Percentiles rank a stretch among this genome's conserved stretches.
These are phyloP conservation scores for Fistulinella cinereoalba DNA, from an alignment of 1,284 basidiomycete species.

Conservation along the genomic window DNA sequence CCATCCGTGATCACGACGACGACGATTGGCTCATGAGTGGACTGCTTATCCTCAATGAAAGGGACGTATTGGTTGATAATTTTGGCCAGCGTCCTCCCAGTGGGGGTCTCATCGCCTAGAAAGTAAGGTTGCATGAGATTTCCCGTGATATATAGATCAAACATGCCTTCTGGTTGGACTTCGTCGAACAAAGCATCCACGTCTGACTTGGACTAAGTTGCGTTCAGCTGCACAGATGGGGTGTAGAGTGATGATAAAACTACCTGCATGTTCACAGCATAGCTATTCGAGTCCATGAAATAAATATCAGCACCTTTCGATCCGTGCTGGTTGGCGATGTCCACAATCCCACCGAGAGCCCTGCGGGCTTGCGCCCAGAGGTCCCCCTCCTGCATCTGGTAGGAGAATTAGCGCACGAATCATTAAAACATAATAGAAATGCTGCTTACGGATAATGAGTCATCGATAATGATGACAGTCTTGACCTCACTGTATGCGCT, in stretches of 20 bases:
- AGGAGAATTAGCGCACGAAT: slow-evolving; percentile 4
- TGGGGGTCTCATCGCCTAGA: slow-evolving; percentile 43
- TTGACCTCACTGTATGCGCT: slow-evolving; percentile 29
- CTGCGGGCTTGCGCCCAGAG: slow-evolving; percentile 41
- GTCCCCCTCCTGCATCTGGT: slow-evolving; percentile 39
- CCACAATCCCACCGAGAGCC: slow-evolving; percentile 43
- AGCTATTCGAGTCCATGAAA: slow-evolving; percentile 41
- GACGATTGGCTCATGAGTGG: slow-evolving; percentile 41
- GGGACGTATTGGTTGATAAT: slow-evolving; percentile 42
- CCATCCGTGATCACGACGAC: slow-evolving; percentile 51
- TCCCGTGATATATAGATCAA: neutral
- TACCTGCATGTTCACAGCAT: slow-evolving; percentile 37
- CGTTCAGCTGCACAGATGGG: neutral
- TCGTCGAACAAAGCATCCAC: slow-evolving; percentile 31
- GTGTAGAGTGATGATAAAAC: neutral
- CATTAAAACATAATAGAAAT: neutral
- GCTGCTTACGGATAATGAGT: slow-evolving; percentile 41
- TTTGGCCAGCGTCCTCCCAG: slow-evolving; percentile 39
- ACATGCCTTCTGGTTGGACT: slow-evolving; percentile 31
- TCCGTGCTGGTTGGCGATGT: slow-evolving; percentile 39
- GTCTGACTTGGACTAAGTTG: slow-evolving; percentile 20
- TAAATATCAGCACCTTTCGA: slow-evolving; percentile 44
- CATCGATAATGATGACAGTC: slow-evolving; percentile 43
- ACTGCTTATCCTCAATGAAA: slow-evolving; percentile 34
- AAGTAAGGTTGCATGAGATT: neutral